These are phyloP conservation scores for Phytophthora crassamura DNA, from an alignment of 352 stramenopile genomes.

Conservation along the genomic window DNA sequence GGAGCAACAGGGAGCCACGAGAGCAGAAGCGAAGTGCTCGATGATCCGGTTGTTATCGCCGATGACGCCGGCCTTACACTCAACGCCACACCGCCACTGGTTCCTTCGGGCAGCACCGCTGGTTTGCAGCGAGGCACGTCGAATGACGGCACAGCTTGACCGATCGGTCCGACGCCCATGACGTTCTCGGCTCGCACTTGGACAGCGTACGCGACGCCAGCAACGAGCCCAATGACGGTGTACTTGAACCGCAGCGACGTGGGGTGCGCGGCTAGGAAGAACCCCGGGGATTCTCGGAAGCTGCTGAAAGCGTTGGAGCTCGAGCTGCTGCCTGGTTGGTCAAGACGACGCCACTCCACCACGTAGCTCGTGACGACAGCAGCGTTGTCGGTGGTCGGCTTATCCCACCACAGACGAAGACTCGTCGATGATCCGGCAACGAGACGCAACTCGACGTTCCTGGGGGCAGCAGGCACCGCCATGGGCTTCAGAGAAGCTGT, in stretches of 20 bases:
- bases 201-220: slow-evolving; percentile 60
- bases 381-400: slow-evolving; percentile 84
- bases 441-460: slow-evolving; percentile 75
- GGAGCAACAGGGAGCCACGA: slow-evolving; percentile 55
- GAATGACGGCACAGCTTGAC: slow-evolving; percentile 49
- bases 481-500: slow-evolving; percentile 88
- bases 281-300: slow-evolving; percentile 51
- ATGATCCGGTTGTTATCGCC: slow-evolving; percentile 21
- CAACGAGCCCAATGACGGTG: slow-evolving; percentile 54
- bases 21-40: slow-evolving; percentile 44
- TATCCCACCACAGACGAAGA: slow-evolving; percentile 90
- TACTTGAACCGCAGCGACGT: slow-evolving; percentile 73
- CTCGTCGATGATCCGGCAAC: slow-evolving; percentile 69
- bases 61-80: slow-evolving; percentile 52
- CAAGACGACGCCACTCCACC: slow-evolving; percentile 80
- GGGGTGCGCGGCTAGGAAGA: slow-evolving; percentile 58
- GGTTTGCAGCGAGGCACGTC: slow-evolving; percentile 70
- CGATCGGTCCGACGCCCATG: slow-evolving; percentile 60
- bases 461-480: slow-evolving; percentile 76
- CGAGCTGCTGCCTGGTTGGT: slow-evolving; percentile 24
- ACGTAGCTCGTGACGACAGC: slow-evolving; percentile 86
- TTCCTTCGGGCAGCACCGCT: slow-evolving; percentile 51
- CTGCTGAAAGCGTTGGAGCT: slow-evolving; percentile 14
- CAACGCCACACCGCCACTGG: slow-evolving; percentile 55
- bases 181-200: slow-evolving; percentile 74